phyloP scores from a whole-genome alignment of 108 stramenopile species.

The Parietichytrium sp. region DNA sequence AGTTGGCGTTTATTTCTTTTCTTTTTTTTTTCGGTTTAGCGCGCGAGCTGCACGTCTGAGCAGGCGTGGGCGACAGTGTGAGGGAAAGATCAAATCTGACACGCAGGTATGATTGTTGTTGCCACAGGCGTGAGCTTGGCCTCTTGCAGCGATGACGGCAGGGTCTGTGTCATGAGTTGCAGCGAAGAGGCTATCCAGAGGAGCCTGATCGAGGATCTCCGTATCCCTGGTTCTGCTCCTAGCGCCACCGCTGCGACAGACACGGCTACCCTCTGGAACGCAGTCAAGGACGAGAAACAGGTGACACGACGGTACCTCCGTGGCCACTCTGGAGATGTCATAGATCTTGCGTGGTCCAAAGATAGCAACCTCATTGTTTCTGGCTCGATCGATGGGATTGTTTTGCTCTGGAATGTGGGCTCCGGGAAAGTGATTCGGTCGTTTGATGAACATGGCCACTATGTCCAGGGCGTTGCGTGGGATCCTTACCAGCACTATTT shows the following conservation, averaged over 20 bases:
- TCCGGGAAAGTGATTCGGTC: neutral
- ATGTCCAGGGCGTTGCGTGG: constrained; percentile 45
- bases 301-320: neutral
- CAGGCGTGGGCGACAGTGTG: too few relatives aligned
- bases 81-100: too few relatives aligned
- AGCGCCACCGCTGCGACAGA: neutral
- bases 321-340: constrained; percentile 6
- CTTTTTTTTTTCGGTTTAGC: too few relatives aligned
- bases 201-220: too few relatives aligned
- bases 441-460: constrained; percentile 26
- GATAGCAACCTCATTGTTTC: neutral
- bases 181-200: too few relatives aligned
- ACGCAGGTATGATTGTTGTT: too few relatives aligned
- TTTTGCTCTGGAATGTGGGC: neutral
- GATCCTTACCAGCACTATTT: neutral
- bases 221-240: neutral
- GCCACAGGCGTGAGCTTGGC: neutral
- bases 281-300: neutral
- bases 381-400: neutral
- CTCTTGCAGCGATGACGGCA: constrained; percentile 36
- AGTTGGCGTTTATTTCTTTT: too few relatives aligned
- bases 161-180: neutral
- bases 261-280: neutral
- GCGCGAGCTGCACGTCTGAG: too few relatives aligned
- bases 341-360: neutral